Conservation (phyloP, 2,329 filamentous ascomycete genomes). For the Graphiopsis chlorocephala region DNA sequence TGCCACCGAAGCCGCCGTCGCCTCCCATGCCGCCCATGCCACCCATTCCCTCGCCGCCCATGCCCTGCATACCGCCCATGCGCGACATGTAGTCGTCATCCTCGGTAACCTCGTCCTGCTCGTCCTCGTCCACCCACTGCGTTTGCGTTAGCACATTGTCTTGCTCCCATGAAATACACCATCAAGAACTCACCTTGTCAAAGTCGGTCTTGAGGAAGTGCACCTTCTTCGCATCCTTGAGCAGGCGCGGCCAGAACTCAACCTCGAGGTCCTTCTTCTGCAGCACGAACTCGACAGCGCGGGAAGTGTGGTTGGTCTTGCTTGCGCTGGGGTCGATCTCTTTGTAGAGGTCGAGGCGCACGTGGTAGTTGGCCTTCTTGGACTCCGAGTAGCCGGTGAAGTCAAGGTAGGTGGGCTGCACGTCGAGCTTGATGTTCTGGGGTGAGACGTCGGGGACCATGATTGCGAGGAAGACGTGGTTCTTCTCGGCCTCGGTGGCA, state of each 20-base stretch:
- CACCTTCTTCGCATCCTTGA: constrained; percentile 84
- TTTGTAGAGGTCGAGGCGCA: constrained; percentile 82
- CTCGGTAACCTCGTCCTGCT: constrained; percentile 86
- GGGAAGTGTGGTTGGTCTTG: constrained; percentile 83
- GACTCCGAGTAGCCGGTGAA: constrained; percentile 81
- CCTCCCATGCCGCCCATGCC: constrained; percentile 36
- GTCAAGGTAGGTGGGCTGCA: constrained; percentile 71
- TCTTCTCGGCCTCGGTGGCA: constrained; percentile 73
- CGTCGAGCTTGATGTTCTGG: constrained; percentile 73
- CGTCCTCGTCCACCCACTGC: constrained; percentile 94
- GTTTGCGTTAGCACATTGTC: neutral
- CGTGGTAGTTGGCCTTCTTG: constrained; percentile 81
- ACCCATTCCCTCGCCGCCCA: constrained; percentile 42
- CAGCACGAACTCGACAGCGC: constrained; percentile 86
- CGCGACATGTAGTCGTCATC: constrained; percentile 64
- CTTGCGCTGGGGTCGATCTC: constrained; percentile 84
- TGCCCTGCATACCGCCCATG: constrained; percentile 49
- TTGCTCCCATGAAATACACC: neutral
- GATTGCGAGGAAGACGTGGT: constrained; percentile 93
- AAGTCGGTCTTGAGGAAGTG: constrained; percentile 99
- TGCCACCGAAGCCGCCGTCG: constrained; percentile 47
- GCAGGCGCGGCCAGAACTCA: constrained; percentile 91
- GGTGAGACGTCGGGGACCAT: constrained; percentile 79
- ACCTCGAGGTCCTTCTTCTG: constrained; percentile 95
- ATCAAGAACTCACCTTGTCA: constrained; percentile 70